Conservation (phyloP, 768 basidiomycete genomes). For the Suillus fuscotomentosus region DNA sequence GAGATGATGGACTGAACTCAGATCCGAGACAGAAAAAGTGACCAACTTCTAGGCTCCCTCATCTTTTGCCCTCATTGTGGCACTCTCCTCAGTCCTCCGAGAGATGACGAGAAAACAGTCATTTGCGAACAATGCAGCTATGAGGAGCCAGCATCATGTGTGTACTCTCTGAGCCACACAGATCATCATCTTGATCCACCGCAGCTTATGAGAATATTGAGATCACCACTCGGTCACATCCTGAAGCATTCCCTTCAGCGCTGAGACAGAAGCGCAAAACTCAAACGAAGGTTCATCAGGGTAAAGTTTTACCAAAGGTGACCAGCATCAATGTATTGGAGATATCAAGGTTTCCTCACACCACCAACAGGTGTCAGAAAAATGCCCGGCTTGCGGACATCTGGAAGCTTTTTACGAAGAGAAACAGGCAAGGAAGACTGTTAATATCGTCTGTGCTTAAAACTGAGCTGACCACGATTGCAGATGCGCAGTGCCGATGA, state of each 20-base stretch:
- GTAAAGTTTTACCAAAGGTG: slow-evolving; percentile 67
- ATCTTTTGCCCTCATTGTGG: slow-evolving; percentile 95
- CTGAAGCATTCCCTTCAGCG: slow-evolving; percentile 91
- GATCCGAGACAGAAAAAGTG: background rate
- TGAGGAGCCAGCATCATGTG: slow-evolving; percentile 86
- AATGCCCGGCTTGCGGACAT: slow-evolving; percentile 86
- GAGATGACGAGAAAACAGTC: slow-evolving; percentile 70
- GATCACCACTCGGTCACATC: slow-evolving; percentile 87
- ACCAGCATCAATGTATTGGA: slow-evolving; percentile 34
- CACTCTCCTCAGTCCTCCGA: slow-evolving; percentile 81
- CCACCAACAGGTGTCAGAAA: slow-evolving; percentile 71
- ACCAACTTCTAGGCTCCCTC: slow-evolving; percentile 63
- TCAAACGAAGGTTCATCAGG: slow-evolving; percentile 76
- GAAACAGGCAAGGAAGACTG: slow-evolving; percentile 59
- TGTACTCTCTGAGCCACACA: slow-evolving; percentile 31
- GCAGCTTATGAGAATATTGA: slow-evolving; percentile 90
- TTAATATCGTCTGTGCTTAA: background rate
- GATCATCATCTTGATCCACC: slow-evolving; percentile 1
- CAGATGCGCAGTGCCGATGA: slow-evolving; percentile 91
- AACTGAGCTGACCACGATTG: background rate
- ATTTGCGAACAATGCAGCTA: slow-evolving; percentile 87
- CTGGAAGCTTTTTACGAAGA: slow-evolving; percentile 86
- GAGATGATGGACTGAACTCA: slow-evolving; percentile 13
- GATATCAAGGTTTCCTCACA: background rate
- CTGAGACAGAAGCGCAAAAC: slow-evolving; percentile 88